A percentile compares a stretch with the other conserved stretches of the same genome.
Conservation (phyloP, 108 stramenopile species). For the Fistulifera pelliculosa region DNA sequence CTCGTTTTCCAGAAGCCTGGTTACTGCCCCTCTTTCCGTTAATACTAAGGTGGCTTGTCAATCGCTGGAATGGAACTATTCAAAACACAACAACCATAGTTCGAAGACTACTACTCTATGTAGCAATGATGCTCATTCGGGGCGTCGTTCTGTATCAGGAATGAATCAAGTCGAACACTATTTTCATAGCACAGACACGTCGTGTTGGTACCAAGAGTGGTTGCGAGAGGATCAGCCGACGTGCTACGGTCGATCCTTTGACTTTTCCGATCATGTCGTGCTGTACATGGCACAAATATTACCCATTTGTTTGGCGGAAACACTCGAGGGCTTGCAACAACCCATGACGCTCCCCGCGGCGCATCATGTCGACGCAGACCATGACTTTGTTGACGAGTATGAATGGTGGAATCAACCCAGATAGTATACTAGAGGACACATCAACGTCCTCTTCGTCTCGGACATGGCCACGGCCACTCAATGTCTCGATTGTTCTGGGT, state of each 20-base stretch:
- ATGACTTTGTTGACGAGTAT: not conserved
- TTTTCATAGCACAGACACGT: not conserved
- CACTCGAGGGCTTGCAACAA: slow-evolving; percentile 31
- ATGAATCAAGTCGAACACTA: slow-evolving; percentile 53
- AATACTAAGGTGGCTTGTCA: slow-evolving; percentile 21
- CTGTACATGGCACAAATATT: slow-evolving; percentile 73
- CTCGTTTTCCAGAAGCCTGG: slow-evolving; percentile 67
- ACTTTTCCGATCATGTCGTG: slow-evolving; percentile 85
- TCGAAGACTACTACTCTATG: slow-evolving; percentile 44
- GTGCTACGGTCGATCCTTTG: slow-evolving; percentile 58
- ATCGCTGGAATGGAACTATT: slow-evolving; percentile 6
- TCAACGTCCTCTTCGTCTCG: slow-evolving; percentile 5
- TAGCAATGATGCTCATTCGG: slow-evolving; percentile 52
- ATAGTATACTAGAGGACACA: not conserved
- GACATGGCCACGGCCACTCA: slow-evolving; percentile 10
- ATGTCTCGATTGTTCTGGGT: slow-evolving; percentile 15
- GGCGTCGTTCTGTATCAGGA: slow-evolving; percentile 49
- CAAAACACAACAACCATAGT: slow-evolving; percentile 7
- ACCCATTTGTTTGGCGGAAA: slow-evolving; percentile 53
- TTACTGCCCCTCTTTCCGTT: slow-evolving; percentile 70
- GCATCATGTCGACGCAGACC: not conserved
- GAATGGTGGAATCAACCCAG: slow-evolving; percentile 1
- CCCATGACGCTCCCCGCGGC: slow-evolving; percentile 32
- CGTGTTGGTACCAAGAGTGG: slow-evolving; percentile 60
- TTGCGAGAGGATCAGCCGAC: slow-evolving; percentile 26